Percentiles rank a stretch among this genome's conserved stretches.
These are phyloP conservation scores for Volutella citrinella DNA, from an alignment of 2,329 filamentous ascomycete species.

Conservation along the genomic window DNA sequence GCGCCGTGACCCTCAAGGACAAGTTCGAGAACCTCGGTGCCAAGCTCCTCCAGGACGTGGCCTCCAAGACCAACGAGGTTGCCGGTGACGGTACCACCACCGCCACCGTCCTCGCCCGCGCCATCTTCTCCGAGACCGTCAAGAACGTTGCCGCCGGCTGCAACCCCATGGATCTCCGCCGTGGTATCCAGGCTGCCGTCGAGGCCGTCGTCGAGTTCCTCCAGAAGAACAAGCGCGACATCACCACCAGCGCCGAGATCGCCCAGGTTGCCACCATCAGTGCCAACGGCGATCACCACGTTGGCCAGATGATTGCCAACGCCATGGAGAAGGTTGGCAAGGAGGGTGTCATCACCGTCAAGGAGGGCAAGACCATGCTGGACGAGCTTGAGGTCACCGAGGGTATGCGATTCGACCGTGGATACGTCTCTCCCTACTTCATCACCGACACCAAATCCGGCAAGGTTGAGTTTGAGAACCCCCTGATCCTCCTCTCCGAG, in stretches of 20 bases:
- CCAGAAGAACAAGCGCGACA: constrained; percentile 93
- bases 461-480: constrained; percentile 99
- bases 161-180: constrained; percentile 98
- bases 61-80: constrained; percentile 98
- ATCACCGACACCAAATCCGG: constrained; percentile 98
- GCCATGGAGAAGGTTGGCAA: constrained; percentile 99
- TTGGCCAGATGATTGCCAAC: constrained; percentile 92
- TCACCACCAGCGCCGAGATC: constrained; percentile 95
- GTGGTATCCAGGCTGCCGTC: constrained; percentile 95
- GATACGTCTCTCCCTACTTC: constrained; percentile 98
- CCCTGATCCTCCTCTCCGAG: constrained; percentile 95
- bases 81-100: constrained; percentile 98
- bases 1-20: constrained; percentile 90
- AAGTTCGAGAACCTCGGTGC: constrained; percentile 99
- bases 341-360: constrained; percentile 99
- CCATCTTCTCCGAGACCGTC: constrained; percentile 99
- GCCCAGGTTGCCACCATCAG: constrained; percentile 98
- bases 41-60: constrained; percentile 93
- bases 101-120: constrained; percentile 91
- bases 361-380: constrained; percentile 98
- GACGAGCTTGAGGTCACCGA: constrained; percentile 99
- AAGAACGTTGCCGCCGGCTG: constrained; percentile 99
- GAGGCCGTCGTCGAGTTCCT: constrained; percentile 93
- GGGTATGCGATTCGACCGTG: constrained; percentile 99
- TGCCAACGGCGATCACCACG: constrained; percentile 93